A percentile compares a stretch with the other conserved stretches of the same genome.
phyloP scores from a whole-genome alignment of 2,329 filamentous ascomycete genomes.

The Apiospora rasikravindrae region DNA sequence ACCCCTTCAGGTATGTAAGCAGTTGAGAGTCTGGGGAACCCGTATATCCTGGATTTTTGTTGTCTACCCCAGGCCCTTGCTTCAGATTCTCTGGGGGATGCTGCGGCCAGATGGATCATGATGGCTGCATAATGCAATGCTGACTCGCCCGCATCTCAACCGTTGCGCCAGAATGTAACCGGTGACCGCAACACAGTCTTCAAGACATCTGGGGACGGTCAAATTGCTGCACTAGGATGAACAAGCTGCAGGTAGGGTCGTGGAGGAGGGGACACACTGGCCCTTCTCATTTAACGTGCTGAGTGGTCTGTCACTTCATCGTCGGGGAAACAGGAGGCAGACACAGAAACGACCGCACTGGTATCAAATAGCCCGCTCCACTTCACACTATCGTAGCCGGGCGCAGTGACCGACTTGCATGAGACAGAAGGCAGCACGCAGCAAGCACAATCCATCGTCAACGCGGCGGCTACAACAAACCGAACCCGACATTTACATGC shows the following conservation, averaged over 20 bases:
- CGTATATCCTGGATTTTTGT: not conserved
- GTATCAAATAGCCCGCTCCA: slow-evolving; percentile 1
- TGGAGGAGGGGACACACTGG: not conserved
- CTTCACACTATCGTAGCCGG: not conserved
- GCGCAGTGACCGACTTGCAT: slow-evolving; percentile 3
- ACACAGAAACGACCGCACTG: not conserved
- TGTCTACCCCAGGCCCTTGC: not conserved
- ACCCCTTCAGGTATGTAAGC: not conserved
- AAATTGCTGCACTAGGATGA: not conserved
- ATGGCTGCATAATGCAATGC: not conserved
- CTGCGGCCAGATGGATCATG: not conserved
- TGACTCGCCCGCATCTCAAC: not conserved
- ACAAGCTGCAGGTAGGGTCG: slow-evolving; percentile 11
- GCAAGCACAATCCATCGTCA: not conserved
- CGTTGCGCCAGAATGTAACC: not conserved
- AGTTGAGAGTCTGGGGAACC: not conserved
- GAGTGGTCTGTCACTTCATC: not conserved
- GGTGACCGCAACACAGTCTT: not conserved
- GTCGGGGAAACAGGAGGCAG: slow-evolving; percentile 7
- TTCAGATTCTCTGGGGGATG: slow-evolving; percentile 2
- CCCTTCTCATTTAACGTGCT: not conserved
- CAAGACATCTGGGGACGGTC: not conserved
- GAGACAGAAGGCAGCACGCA: not conserved
- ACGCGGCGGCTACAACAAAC: not conserved
- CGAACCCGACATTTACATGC: not conserved